These are phyloP conservation scores for Metschnikowia reukaufii DNA, from an alignment of 805 yeast species.

Conservation along the genomic window DNA sequence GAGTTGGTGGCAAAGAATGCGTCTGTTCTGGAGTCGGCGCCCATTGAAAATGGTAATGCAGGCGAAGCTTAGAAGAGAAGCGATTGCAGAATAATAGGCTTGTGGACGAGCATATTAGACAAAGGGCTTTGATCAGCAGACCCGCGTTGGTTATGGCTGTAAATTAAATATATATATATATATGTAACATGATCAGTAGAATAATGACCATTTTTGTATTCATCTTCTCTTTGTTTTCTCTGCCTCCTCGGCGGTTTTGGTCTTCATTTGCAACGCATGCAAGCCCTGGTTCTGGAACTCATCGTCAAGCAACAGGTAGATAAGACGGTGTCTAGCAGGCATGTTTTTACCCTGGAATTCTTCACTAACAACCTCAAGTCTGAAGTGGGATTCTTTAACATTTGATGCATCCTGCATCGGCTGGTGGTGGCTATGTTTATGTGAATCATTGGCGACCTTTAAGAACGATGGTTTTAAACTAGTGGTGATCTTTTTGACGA, in stretches of 20 bases:
- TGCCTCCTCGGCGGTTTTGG: constrained; percentile 66
- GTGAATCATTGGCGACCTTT: constrained; percentile 74
- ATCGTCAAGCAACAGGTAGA: constrained; percentile 67
- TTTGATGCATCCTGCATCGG: constrained; percentile 75
- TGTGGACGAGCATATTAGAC: background rate
- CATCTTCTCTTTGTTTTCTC: constrained; percentile 13
- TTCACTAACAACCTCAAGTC: constrained; percentile 70
- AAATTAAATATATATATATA: background rate
- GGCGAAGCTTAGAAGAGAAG: constrained; percentile 1
- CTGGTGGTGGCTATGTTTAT: constrained; percentile 84
- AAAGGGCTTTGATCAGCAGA: background rate
- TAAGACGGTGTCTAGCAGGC: constrained; percentile 76
- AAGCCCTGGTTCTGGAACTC: constrained; percentile 72
- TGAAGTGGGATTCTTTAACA: constrained; percentile 77
- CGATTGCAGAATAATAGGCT: background rate
- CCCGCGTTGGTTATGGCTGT: background rate
- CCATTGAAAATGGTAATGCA: constrained; percentile 3
- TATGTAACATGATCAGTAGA: constrained; percentile 3
- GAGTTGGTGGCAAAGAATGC: constrained; percentile 87
- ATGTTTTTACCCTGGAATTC: constrained; percentile 61
- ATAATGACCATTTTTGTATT: background rate
- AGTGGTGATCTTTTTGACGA: constrained; percentile 43
- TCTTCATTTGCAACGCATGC: constrained; percentile 85
- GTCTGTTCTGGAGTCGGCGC: constrained; percentile 55
- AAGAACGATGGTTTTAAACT: constrained; percentile 47